These are phyloP conservation scores for Trichoderma aggressivum DNA, from an alignment of 2,329 filamentous ascomycete genomes.

Conservation along the genomic window DNA sequence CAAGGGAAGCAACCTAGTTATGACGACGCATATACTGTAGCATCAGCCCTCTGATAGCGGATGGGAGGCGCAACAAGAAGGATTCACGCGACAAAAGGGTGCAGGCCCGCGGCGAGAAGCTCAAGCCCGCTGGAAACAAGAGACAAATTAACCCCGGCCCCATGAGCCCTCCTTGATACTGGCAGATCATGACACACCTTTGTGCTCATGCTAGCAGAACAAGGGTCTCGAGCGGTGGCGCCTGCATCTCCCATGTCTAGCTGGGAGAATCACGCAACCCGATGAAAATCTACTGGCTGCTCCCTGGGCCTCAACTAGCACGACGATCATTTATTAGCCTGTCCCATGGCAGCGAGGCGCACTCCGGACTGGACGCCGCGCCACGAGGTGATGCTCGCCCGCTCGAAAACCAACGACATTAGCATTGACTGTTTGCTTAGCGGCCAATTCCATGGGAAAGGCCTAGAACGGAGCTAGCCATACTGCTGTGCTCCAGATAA, in stretches of 20 bases:
- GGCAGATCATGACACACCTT: conserved; percentile 20
- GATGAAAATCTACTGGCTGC: conserved; percentile 14
- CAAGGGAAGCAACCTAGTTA: not conserved
- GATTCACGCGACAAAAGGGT: not conserved
- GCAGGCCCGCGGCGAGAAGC: not conserved
- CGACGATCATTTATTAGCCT: conserved; percentile 19
- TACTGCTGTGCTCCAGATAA: conserved; percentile 13
- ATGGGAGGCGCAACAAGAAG: not conserved
- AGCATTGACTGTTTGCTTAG: conserved; percentile 7
- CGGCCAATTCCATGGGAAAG: not conserved
- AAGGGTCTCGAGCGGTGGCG: conserved; percentile 13
- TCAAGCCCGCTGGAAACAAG: not conserved
- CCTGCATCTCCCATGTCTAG: conserved; percentile 3
- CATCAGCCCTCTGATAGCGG: not conserved
- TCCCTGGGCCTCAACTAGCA: conserved; percentile 12
- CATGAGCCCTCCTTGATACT: conserved; percentile 13
- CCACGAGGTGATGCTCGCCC: conserved; percentile 16
- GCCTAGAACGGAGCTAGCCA: conserved; percentile 15
- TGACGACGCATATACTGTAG: conserved; percentile 10
- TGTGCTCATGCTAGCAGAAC: conserved; percentile 1
- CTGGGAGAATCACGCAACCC: conserved; percentile 15
- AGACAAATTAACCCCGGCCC: not conserved
- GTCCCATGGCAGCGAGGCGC: conserved; percentile 5
- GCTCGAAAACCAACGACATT: not conserved
- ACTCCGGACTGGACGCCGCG: conserved; percentile 10